Evolutionary conservation across 2,329 filamentous ascomycete genomes (phyloP).

Genomic region (Diaporthe sp.): DNA sequence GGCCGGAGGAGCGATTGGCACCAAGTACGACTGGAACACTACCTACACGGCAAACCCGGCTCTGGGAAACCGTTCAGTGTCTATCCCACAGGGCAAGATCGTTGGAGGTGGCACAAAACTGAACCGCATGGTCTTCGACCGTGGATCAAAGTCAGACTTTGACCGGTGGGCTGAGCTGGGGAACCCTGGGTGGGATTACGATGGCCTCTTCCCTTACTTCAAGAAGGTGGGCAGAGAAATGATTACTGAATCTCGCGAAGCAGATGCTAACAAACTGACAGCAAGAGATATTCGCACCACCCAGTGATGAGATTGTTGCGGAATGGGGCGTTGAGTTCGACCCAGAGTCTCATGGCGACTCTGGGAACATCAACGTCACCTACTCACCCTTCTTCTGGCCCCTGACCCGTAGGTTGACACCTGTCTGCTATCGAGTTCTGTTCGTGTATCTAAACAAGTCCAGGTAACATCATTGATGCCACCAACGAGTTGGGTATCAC

Average conservation of each 20-base stretch:
- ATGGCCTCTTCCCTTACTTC: slow-evolving; percentile 48
- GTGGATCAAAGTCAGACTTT: slow-evolving; percentile 47
- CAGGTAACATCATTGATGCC: slow-evolving; percentile 44
- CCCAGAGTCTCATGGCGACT: slow-evolving; percentile 45
- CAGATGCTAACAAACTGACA: not conserved
- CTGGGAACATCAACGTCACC: slow-evolving; percentile 48
- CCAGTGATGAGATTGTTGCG: slow-evolving; percentile 44
- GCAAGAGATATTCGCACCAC: slow-evolving; percentile 48
- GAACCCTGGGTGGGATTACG: slow-evolving; percentile 48
- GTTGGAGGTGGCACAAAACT: slow-evolving; percentile 48
- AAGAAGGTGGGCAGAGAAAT: slow-evolving; percentile 46
- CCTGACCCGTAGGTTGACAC: slow-evolving; percentile 42
- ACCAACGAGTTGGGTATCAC: slow-evolving; percentile 44
- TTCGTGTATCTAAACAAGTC: not conserved
- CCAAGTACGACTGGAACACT: slow-evolving; percentile 50
- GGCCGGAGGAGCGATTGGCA: slow-evolving; percentile 44
- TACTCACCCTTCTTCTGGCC: slow-evolving; percentile 52
- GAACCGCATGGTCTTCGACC: slow-evolving; percentile 50
- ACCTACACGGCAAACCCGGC: slow-evolving; percentile 37
- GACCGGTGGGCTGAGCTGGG: slow-evolving; percentile 49
- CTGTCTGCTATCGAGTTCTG: not conserved
- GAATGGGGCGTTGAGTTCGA: slow-evolving; percentile 50
- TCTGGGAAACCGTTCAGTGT: slow-evolving; percentile 9
- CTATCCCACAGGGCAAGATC: slow-evolving; percentile 44
- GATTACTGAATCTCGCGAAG: not conserved